phyloP scores from a whole-genome alignment of 176 grass and related monocot species.

The Aegilops longissima region DNA sequence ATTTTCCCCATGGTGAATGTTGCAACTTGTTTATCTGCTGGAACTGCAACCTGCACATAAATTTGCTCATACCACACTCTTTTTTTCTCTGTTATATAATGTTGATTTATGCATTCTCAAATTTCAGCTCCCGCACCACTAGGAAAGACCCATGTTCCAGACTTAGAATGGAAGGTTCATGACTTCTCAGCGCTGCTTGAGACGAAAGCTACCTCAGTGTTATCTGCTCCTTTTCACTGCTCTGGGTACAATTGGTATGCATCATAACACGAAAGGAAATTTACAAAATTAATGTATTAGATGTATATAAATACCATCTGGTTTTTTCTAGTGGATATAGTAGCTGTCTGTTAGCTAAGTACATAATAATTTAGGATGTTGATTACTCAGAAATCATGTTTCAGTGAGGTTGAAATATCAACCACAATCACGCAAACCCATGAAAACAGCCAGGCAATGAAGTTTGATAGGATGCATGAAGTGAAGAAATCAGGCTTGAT shows the following conservation, averaged over 20 bases:
- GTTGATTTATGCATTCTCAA: neutral
- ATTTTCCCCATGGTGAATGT: neutral
- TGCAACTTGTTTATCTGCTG: neutral
- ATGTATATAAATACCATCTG: neutral
- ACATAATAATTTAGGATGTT: no score
- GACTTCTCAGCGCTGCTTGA: slow-evolving; percentile 37
- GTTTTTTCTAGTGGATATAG: no score
- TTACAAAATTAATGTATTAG: neutral
- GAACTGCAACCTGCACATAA: neutral
- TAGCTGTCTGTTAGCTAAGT: no score
- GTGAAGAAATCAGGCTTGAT: neutral
- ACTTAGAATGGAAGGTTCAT: slow-evolving; percentile 25
- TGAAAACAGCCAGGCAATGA: neutral
- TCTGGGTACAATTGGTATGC: neutral
- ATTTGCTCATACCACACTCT: neutral
- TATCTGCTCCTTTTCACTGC: neutral
- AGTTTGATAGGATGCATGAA: neutral
- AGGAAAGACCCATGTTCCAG: neutral
- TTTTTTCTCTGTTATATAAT: neutral
- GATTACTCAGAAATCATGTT: neutral
- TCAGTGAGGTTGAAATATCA: neutral
- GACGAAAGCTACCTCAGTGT: neutral
- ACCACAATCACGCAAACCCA: neutral
- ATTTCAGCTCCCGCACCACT: neutral
- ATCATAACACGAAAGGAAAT: neutral